phyloP scores from a whole-genome alignment of 805 yeast species.

The Candida parachauliodes region DNA sequence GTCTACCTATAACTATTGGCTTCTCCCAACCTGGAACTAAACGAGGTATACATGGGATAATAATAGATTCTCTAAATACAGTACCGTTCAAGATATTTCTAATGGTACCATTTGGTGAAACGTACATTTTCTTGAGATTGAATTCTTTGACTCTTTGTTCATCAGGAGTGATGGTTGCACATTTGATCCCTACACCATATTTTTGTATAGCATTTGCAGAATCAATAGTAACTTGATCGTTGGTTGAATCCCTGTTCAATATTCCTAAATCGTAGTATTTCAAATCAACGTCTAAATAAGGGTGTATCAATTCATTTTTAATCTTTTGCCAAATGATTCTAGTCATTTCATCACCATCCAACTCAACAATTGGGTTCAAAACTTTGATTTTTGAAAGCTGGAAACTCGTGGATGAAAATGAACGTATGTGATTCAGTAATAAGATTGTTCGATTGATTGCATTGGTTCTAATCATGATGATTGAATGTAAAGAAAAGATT shows the following conservation, averaged over 20 bases:
- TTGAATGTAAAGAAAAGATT: neutral
- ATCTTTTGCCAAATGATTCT: slow-evolving; percentile 78
- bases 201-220: slow-evolving; percentile 73
- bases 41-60: slow-evolving; percentile 73
- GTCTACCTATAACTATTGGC: slow-evolving; percentile 83
- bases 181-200: slow-evolving; percentile 78
- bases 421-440: slow-evolving; percentile 10
- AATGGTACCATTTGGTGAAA: slow-evolving; percentile 81
- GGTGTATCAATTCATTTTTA: slow-evolving; percentile 62
- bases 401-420: slow-evolving; percentile 11
- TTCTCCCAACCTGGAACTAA: slow-evolving; percentile 77
- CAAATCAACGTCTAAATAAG: slow-evolving; percentile 68
- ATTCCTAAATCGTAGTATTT: slow-evolving; percentile 75
- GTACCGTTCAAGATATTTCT: slow-evolving; percentile 81
- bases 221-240: slow-evolving; percentile 71
- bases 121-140: slow-evolving; percentile 74
- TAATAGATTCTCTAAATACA: slow-evolving; percentile 80
- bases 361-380: slow-evolving; percentile 68
- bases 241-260: slow-evolving; percentile 63
- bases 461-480: slow-evolving; percentile 14
- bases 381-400: slow-evolving; percentile 55
- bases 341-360: slow-evolving; percentile 87
- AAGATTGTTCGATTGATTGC: slow-evolving; percentile 7
- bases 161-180: slow-evolving; percentile 85
- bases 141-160: slow-evolving; percentile 77